Conservation (phyloP, 768 basidiomycete species). For the Boletus vinaceobasis region DNA sequence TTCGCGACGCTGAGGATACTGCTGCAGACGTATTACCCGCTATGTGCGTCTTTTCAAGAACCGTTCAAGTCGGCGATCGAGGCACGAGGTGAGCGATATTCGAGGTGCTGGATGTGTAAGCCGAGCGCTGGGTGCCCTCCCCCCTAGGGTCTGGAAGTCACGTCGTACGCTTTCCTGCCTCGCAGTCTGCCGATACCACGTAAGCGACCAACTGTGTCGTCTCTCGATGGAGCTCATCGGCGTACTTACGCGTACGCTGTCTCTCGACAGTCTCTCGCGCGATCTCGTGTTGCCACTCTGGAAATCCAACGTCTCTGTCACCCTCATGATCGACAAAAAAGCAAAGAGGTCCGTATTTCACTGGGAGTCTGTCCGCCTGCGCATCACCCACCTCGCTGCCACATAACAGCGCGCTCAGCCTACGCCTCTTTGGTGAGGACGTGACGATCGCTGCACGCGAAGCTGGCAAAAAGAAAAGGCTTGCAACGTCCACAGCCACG, state of each 20-base stretch:
- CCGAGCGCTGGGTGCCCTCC: not conserved
- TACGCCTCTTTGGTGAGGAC: constrained; percentile 81
- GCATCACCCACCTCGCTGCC: not conserved
- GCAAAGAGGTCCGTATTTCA: constrained; percentile 72
- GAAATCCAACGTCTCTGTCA: constrained; percentile 86
- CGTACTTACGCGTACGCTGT: not conserved
- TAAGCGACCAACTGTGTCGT: constrained; percentile 34
- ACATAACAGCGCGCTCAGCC: constrained; percentile 74
- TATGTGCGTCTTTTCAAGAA: constrained; percentile 59
- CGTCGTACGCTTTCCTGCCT: constrained; percentile 64
- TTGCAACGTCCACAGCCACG: not conserved
- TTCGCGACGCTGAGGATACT: constrained; percentile 59
- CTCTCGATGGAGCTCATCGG: not conserved
- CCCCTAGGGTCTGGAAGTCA: constrained; percentile 62
- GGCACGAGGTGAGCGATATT: constrained; percentile 48
- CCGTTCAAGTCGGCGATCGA: constrained; percentile 56
- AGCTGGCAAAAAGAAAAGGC: constrained; percentile 25
- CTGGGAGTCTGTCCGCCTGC: no score
- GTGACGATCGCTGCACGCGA: constrained; percentile 53
- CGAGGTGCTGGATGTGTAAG: constrained; percentile 33
- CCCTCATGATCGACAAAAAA: constrained; percentile 94
- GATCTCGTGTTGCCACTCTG: constrained; percentile 91
- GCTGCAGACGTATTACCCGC: constrained; percentile 76
- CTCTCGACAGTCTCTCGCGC: constrained; percentile 54
- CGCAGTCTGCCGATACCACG: constrained; percentile 49